Evolutionary conservation across 192 early-diverging fungal species (phyloP).

Genomic region (Backusella psychrophila): DNA sequence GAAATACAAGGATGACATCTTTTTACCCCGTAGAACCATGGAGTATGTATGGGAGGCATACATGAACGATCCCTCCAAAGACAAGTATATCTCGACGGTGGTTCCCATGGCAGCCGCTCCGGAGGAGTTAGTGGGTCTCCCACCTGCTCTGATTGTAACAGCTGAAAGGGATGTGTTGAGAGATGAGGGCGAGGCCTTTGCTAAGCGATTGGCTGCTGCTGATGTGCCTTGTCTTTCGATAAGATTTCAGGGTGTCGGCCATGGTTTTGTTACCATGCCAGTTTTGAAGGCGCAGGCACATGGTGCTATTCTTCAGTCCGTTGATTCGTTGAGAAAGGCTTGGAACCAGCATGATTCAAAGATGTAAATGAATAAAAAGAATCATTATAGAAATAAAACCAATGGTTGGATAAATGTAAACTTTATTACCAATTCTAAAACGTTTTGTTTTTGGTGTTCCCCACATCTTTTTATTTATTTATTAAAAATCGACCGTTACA

Average conservation of each 20-base stretch:
- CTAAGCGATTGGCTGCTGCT: not conserved
- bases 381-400: not conserved
- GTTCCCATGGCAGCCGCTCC: not conserved
- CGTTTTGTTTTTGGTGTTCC: not conserved
- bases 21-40: not conserved
- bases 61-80: not conserved
- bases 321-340: not conserved
- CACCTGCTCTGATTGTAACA: constrained; percentile 17
- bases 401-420: not conserved
- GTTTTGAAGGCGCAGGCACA: not conserved
- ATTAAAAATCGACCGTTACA: not conserved
- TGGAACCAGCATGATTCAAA: not conserved
- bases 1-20: not conserved
- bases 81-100: not conserved
- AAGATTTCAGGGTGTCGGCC: constrained; percentile 6
- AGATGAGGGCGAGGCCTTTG: constrained; percentile 25
- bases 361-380: not conserved
- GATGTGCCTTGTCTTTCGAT: constrained; percentile 26
- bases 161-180: constrained; percentile 24
- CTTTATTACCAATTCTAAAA: not conserved
- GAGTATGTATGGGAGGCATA: not conserved
- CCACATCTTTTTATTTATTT: not conserved
- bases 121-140: constrained; percentile 15
- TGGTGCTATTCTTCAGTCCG: not conserved
- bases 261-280: constrained; percentile 11